phyloP scores from a whole-genome alignment of 2,329 filamentous ascomycete genomes.

The Claviceps cyperi region DNA sequence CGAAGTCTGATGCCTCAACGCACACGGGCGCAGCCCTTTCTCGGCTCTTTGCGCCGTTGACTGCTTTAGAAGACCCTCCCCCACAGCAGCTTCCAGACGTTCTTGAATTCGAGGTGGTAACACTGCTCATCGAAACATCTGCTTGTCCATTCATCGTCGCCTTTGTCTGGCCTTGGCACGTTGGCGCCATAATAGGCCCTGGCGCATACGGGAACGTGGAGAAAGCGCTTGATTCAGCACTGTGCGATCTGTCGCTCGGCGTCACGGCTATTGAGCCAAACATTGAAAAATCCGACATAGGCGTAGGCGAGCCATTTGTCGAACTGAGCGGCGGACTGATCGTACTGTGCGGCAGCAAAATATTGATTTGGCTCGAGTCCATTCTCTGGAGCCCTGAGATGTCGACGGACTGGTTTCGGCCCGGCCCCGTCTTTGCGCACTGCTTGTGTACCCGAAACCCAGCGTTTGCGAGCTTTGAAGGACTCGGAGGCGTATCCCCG shows the following conservation, averaged over 20 bases:
- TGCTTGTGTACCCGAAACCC: constrained; percentile 33
- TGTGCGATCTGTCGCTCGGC: constrained; percentile 12
- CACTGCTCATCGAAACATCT: constrained; percentile 10
- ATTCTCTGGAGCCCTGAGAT: constrained; percentile 34
- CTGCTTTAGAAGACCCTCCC: constrained; percentile 2
- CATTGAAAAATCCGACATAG: constrained; percentile 12
- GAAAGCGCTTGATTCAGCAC: constrained; percentile 14
- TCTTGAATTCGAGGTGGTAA: constrained; percentile 1
- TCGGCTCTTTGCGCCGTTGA: constrained; percentile 2
- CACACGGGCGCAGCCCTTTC: constrained; percentile 1
- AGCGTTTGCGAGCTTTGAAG: constrained; percentile 15
- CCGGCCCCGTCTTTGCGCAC: constrained; percentile 18
- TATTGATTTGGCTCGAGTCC: constrained; percentile 37
- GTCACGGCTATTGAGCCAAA: constrained; percentile 17
- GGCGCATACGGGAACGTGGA: constrained; percentile 20
- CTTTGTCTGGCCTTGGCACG: constrained; percentile 8
- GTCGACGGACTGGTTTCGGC: constrained; percentile 36
- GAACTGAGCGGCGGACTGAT: constrained; percentile 12
- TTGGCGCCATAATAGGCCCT: constrained; percentile 11
- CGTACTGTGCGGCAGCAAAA: constrained; percentile 22
- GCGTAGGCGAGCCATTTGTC: constrained; percentile 9
- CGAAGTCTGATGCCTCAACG: constrained; percentile 7
- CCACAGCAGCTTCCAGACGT: constrained; percentile 13
- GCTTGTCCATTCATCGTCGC: constrained; percentile 10
- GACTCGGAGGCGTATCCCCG: constrained; percentile 16